Base-by-base conservation (phyloP, 805 yeast species). In the Suhomyces sp. region DNA sequence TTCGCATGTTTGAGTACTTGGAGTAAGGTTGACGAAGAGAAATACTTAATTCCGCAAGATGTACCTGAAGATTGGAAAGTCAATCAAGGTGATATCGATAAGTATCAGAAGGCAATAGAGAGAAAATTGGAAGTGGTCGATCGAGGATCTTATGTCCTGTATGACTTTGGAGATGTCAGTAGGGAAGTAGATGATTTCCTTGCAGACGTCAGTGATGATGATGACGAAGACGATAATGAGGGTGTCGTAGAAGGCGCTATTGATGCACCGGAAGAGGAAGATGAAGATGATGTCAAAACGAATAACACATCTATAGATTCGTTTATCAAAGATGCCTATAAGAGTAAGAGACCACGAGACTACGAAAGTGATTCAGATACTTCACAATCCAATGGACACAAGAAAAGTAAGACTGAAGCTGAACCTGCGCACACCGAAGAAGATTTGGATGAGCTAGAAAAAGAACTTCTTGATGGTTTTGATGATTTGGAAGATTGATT, bases 1-100 rank as follows among this genome's bases (percentile, higher is more conserved):
- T 90, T 90, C 63, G 80, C 83, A 23, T 85, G 96, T 57, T 68
- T 91, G 46, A 79, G 88, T 6, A 62, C 72, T 17, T 91, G 98
- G 98, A 67, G 68, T 36, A 74, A 72, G 29, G 81, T 80, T 0
- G 78, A 80, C 12, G 93, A 83, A 44, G 65, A 55, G 3, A 77
- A 74, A 3, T 90, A 69, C 52, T 55, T 68, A 25, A 65, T 88
- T 13, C 60, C 70, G 5, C 73, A 76, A n/a, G 70, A 68, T 4
- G 69, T 71, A 14, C 72, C 71, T 1, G 69, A 65, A 23, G 64
- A 62, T 23, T 55, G 73, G 53, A 53, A 70, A 11, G 65, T 70
- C 23, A 55, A 72, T 13, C 65, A 67, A 2, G 68, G 62, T 31
- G 83, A 74, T 37, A 51, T 67, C 14, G 66, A 65, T 28, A 65